phyloP scores from a whole-genome alignment of 345 rosid genomes.

The Heritiera fomes region DNA sequence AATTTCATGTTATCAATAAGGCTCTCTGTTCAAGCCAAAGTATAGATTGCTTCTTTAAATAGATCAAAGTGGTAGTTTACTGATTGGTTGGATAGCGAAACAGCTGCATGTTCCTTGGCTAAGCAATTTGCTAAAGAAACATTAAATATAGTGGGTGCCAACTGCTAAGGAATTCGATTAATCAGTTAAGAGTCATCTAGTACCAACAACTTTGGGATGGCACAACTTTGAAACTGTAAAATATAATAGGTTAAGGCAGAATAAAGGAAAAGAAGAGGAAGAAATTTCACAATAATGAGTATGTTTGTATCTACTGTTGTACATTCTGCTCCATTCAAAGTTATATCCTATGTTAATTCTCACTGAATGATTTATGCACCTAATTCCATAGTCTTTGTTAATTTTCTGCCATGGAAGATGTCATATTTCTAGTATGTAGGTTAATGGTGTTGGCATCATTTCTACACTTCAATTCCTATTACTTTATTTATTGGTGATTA shows the following conservation, averaged over 20 bases:
- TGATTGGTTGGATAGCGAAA: background rate
- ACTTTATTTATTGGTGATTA: background rate
- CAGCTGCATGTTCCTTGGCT: background rate
- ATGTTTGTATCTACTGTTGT: background rate
- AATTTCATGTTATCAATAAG: background rate
- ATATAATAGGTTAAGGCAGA: background rate
- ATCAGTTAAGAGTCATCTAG: background rate
- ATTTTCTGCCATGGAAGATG: background rate
- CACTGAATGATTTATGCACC: background rate
- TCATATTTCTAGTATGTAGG: background rate
- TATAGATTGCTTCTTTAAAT: background rate
- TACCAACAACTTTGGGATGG: background rate
- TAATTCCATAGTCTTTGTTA: background rate
- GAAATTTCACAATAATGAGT: background rate
- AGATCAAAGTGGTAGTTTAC: background rate
- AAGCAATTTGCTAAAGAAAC: background rate
- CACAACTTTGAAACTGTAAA: background rate
- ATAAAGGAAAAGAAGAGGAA: background rate
- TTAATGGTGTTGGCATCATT: background rate
- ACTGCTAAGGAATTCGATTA: background rate
- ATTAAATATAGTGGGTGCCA: background rate
- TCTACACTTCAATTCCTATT: background rate
- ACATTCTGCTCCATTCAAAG: background rate
- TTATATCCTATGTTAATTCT: background rate
- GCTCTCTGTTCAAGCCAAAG: conserved; percentile 5